Evolutionary conservation across 2,329 filamentous ascomycete genomes (phyloP).

Genomic region (Aspergillus thermomutatus): DNA sequence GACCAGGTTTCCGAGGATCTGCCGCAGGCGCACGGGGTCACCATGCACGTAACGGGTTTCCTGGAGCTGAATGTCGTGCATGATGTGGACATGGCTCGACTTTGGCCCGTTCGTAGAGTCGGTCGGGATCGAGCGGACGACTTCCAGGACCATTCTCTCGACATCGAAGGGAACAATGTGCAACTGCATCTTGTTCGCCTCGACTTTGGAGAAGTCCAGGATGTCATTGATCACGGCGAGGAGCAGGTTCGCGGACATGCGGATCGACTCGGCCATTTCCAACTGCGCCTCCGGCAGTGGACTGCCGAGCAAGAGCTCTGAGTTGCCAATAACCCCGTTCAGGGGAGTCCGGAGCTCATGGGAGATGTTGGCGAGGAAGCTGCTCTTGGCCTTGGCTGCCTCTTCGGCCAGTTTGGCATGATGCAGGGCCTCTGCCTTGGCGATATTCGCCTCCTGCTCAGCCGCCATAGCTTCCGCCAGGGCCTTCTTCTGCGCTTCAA

Average conservation of each 20-base stretch:
- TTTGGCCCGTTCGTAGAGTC: constrained; percentile 60
- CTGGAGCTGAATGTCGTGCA: too few relatives aligned
- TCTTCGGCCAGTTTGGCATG: constrained; percentile 66
- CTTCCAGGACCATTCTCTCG: constrained; percentile 62
- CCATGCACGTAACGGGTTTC: constrained; percentile 40
- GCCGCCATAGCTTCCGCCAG: constrained; percentile 60
- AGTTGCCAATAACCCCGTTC: constrained; percentile 85
- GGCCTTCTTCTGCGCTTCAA: constrained; percentile 62
- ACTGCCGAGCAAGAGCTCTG: constrained; percentile 59
- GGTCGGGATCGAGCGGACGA: constrained; percentile 60
- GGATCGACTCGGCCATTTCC: constrained; percentile 61
- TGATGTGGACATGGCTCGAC: constrained; percentile 49
- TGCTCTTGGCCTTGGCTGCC: constrained; percentile 72
- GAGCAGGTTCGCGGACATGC: constrained; percentile 68
- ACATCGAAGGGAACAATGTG: constrained; percentile 81
- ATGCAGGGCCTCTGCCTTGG: constrained; percentile 61
- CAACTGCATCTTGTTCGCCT: constrained; percentile 82
- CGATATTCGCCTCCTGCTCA: constrained; percentile 62
- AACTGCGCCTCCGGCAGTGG: constrained; percentile 56
- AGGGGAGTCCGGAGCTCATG: constrained; percentile 88
- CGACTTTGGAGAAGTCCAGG: constrained; percentile 81
- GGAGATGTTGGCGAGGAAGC: constrained; percentile 94
- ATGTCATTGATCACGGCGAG: constrained; percentile 90
- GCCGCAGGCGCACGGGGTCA: constrained; percentile 82
- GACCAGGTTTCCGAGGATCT: constrained; percentile 77